These are phyloP conservation scores for Akanthomyces lecanii DNA, from an alignment of 2,329 filamentous ascomycete genomes.

Conservation along the genomic window DNA sequence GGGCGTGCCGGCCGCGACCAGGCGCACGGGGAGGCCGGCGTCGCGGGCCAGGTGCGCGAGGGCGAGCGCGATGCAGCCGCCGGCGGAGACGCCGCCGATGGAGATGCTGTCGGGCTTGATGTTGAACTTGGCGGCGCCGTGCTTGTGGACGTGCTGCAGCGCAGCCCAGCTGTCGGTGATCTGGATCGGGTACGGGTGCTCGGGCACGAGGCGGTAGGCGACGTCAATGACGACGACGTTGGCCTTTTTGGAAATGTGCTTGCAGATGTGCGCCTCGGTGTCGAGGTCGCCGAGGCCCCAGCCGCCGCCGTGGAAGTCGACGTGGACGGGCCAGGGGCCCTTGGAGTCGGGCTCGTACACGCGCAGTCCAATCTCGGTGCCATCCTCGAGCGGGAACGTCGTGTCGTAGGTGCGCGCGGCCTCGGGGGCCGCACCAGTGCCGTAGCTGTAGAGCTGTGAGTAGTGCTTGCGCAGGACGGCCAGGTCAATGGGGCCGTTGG, in stretches of 20 bases:
- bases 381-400: constrained; percentile 30
- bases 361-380: constrained; percentile 31
- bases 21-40: constrained; percentile 32
- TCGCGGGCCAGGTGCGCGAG: constrained; percentile 39
- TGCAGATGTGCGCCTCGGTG: constrained; percentile 46
- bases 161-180: constrained; percentile 47
- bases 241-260: constrained; percentile 41
- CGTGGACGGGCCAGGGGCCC: constrained; percentile 43
- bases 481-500: constrained; percentile 37
- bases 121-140: constrained; percentile 34
- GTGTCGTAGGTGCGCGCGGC: constrained; percentile 37
- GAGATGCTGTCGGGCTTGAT: constrained; percentile 36
- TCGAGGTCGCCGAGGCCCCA: constrained; percentile 48
- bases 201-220: constrained; percentile 49
- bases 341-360: constrained; percentile 40
- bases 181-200: constrained; percentile 44
- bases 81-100: constrained; percentile 43
- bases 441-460: constrained; percentile 42
- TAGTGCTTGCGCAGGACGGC: constrained; percentile 36
- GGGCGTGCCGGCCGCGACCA: constrained; percentile 38
- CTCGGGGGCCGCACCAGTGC: constrained; percentile 38
- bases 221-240: constrained; percentile 46
- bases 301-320: constrained; percentile 47
- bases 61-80: constrained; percentile 37
- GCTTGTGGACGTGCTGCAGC: constrained; percentile 35